Evolutionary conservation across 169 alveolate species (phyloP), one percentile per base, ranked within the genome.

Genomic region (Plasmodium gallinaceum): DNA sequence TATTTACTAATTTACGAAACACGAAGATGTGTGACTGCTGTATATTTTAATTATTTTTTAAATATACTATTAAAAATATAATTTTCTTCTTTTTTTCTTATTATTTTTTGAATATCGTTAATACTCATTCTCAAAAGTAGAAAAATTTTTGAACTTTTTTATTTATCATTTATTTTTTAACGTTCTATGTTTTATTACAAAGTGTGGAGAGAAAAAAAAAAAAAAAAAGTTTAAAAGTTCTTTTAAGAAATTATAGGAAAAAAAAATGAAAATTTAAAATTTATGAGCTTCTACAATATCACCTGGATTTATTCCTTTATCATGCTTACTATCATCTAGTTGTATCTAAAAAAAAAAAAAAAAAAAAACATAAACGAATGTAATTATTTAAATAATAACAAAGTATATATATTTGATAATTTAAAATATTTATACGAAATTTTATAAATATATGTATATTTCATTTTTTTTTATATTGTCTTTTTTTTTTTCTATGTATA

Each of bases 301-400:
- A 4, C 90, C 90, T 18, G 80, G 90, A 54, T 80, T 80, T 16
- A 80, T 60, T 9, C 54, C 54, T 16, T 80, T 65, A 18, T 80
- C 90, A n/a, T 80, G 18, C 68, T 80, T 80, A 18, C 90, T 80
- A 60, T 80, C 90, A 80, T 80, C 90, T 42, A 83, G 16, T 80
- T 80, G 90, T 54, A 80, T 39, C 90, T 80, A 48, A 12, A 24
- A 48, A 57, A 52, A 57, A 9, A 62, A 26, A 9, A 62, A 26
- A 37, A 58, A 39, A 74, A 42, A 37, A 22, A 10, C 7, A 61
- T 16, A 7, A n/a, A 61, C 70, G 16, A 5, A 51, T 7, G 10
- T 5, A 18, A n/a, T 32, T 12, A 26, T 52, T 16, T 42, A 52
- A 18, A 52, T 32, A 24, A 54, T 9, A 20, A 22, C 52, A 20